Percentiles rank a stretch among this genome's conserved stretches.
Evolutionary conservation across 331 rosid genomes (phyloP).

Genomic region (Stylosanthes scabra): DNA sequence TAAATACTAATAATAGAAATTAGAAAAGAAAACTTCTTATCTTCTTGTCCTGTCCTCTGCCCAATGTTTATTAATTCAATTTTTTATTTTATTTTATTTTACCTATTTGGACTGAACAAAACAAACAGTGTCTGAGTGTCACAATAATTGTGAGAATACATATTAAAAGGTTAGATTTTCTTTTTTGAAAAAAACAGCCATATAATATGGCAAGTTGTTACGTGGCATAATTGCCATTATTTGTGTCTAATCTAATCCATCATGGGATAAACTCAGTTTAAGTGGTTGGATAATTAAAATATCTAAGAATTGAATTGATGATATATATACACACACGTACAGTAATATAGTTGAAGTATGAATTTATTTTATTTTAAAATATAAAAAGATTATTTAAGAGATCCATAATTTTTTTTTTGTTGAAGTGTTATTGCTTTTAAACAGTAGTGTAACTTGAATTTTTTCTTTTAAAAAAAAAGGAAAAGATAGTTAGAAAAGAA

Average conservation of each 20-base stretch:
- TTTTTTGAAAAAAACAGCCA: conserved; percentile 20
- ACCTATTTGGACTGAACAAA: not conserved
- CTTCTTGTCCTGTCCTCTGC: not conserved
- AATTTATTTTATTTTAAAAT: too few species aligned
- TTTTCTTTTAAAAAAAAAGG: too few species aligned
- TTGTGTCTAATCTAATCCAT: not conserved
- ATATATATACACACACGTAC: too few species aligned
- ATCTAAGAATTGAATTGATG: too few species aligned
- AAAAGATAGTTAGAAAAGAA: too few species aligned
- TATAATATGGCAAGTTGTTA: conserved; percentile 17
- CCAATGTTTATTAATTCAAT: not conserved
- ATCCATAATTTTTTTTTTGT: too few species aligned
- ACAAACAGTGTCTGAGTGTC: conserved; percentile 1
- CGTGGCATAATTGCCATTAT: not conserved
- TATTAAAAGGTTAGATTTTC: not conserved
- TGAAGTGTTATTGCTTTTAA: too few species aligned
- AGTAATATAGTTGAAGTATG: too few species aligned
- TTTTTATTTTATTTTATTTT: too few species aligned
- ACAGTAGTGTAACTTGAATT: too few species aligned
- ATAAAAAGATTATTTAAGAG: too few species aligned
- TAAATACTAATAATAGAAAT: not conserved
- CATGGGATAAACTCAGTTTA: not conserved
- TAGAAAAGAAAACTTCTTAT: not conserved
- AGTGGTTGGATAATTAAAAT: not conserved
- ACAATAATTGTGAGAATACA: conserved; percentile 30